Evolutionary conservation across 352 stramenopile species (phyloP).

Genomic region (Globisporangium carolinianum): DNA sequence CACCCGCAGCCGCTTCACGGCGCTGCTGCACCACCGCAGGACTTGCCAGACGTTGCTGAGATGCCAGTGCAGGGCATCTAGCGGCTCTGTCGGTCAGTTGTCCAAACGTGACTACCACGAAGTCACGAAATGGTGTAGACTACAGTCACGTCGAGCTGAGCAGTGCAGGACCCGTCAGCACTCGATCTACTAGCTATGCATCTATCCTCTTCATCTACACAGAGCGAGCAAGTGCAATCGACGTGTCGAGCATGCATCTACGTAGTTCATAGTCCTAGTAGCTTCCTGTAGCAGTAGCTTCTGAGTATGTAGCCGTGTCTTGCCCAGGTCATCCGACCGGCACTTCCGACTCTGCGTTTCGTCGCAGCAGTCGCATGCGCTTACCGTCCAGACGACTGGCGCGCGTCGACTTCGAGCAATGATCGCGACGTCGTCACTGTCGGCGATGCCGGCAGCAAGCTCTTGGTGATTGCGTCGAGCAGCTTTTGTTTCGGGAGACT

Average conservation of each 20-base stretch:
- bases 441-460: conserved; percentile 15
- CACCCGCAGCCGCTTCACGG: conserved; percentile 53
- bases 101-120: neutral
- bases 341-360: no score
- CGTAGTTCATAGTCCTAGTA: no score
- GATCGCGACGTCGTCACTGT: neutral
- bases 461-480: conserved; percentile 46
- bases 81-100: conserved; percentile 2
- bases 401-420: neutral
- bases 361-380: no score
- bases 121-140: neutral
- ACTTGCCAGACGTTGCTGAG: conserved; percentile 36
- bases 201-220: neutral
- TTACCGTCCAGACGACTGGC: neutral
- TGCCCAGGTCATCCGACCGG: no score
- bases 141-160: neutral
- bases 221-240: neutral
- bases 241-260: no score
- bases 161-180: no score
- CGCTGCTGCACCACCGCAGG: conserved; percentile 25
- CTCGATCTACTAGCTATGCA: neutral
- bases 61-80: conserved; percentile 77
- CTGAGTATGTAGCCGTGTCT: no score
- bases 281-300: no score
- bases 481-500: conserved; percentile 70